Conservation (phyloP, 768 basidiomycete genomes). For the Suillus spraguei region DNA sequence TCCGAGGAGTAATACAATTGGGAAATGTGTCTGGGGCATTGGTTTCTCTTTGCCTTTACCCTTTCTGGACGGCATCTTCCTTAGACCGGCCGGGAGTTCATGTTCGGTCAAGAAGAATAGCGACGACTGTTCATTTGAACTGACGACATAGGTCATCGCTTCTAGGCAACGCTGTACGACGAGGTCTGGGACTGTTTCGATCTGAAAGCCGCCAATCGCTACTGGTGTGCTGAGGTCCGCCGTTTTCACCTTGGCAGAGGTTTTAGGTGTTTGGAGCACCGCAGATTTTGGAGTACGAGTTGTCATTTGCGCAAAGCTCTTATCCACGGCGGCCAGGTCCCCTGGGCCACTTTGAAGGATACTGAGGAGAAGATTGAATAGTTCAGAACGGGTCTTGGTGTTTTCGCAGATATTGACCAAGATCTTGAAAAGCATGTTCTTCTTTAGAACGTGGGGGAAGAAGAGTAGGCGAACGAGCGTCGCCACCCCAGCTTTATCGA, state of each 20-base stretch:
- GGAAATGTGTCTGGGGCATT: slow-evolving; percentile 79
- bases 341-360: slow-evolving; percentile 95
- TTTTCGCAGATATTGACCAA: slow-evolving; percentile 97
- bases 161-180: slow-evolving; percentile 95
- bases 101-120: slow-evolving; percentile 97
- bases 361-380: slow-evolving; percentile 92
- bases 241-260: slow-evolving; percentile 71
- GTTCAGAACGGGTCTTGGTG: slow-evolving; percentile 83
- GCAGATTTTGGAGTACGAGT: slow-evolving; percentile 63
- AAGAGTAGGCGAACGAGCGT: slow-evolving; percentile 91
- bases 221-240: slow-evolving; percentile 54
- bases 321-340: slow-evolving; percentile 89
- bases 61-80: slow-evolving; percentile 71
- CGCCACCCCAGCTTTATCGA: slow-evolving; percentile 89
- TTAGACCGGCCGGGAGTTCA: slow-evolving; percentile 81
- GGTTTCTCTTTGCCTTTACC: slow-evolving; percentile 96
- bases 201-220: slow-evolving; percentile 54
- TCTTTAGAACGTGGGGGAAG: slow-evolving; percentile 91
- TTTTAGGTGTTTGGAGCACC: slow-evolving; percentile 41
- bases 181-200: slow-evolving; percentile 87
- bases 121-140: slow-evolving; percentile 79
- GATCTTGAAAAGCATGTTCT: slow-evolving; percentile 83
- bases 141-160: slow-evolving; percentile 85
- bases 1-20: slow-evolving; percentile 85
- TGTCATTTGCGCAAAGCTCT: slow-evolving; percentile 91